Evolutionary conservation across 2,329 filamentous ascomycete species (phyloP).

Genomic region (Saccharata proteae): DNA sequence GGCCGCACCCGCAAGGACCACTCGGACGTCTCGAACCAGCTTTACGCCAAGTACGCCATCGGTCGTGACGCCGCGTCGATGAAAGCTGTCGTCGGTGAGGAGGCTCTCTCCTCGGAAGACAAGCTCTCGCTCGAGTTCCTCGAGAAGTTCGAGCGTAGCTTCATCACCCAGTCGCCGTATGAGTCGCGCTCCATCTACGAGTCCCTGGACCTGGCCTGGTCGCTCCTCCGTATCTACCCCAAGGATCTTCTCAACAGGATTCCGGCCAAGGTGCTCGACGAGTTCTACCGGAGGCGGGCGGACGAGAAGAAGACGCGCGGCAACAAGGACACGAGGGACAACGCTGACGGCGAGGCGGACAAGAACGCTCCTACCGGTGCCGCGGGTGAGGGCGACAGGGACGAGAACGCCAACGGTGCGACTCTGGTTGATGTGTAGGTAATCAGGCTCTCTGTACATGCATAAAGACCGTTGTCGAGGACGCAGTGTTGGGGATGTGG

Average conservation of each 20-base stretch:
- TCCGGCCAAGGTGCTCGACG: constrained; percentile 40
- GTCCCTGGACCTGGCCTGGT: constrained; percentile 92
- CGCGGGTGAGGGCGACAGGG: constrained; percentile 2
- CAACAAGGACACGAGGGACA: constrained; percentile 34
- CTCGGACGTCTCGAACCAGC: constrained; percentile 96
- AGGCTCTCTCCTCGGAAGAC: constrained; percentile 88
- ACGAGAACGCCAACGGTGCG: not conserved
- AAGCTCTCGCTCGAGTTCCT: constrained; percentile 97
- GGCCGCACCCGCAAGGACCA: constrained; percentile 94
- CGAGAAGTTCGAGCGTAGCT: constrained; percentile 94
- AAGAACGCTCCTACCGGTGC: constrained; percentile 2
- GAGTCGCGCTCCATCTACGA: constrained; percentile 87
- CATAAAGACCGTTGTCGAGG: no score
- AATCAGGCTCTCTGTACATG: no score
- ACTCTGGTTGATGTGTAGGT: constrained; percentile 7
- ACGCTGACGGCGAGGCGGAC: constrained; percentile 16
- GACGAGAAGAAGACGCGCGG: constrained; percentile 23
- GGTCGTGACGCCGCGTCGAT: constrained; percentile 96
- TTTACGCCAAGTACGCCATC: constrained; percentile 99
- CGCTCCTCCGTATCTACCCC: constrained; percentile 89
- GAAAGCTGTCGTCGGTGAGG: constrained; percentile 98
- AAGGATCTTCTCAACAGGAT: constrained; percentile 92
- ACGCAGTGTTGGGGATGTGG: no score
- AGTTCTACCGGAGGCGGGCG: constrained; percentile 36
- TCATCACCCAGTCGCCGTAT: constrained; percentile 86